These are phyloP conservation scores for Eimeria acervulina DNA, from an alignment of 169 alveolate genomes.

Conservation along the genomic window DNA sequence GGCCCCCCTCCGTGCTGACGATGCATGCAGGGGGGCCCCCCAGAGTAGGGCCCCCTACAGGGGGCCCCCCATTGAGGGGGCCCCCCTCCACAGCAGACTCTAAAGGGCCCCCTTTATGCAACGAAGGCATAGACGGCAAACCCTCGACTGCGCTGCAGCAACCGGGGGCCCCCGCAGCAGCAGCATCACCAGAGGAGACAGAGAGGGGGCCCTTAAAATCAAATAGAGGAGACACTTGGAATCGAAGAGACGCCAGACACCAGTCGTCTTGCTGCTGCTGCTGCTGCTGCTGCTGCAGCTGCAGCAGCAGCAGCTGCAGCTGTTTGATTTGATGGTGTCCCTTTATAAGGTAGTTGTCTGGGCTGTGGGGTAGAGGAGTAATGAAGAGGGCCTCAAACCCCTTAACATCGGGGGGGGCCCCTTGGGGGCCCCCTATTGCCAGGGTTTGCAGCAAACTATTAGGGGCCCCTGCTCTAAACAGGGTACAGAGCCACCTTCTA, in stretches of 20 bases:
- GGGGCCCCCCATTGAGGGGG: too few species aligned
- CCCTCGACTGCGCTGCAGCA: background rate
- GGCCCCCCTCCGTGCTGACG: background rate
- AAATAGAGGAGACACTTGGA: background rate
- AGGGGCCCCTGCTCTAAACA: background rate
- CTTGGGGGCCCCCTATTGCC: background rate
- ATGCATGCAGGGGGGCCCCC: conserved; percentile 9
- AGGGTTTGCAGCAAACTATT: background rate
- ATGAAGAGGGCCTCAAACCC: conserved; percentile 43
- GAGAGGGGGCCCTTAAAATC: background rate
- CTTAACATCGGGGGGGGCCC: background rate
- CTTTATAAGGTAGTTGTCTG: background rate
- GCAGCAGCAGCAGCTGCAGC: background rate
- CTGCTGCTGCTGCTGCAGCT: background rate
- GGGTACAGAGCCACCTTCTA: background rate
- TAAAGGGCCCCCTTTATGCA: too few species aligned
- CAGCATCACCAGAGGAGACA: background rate
- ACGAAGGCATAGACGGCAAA: too few species aligned
- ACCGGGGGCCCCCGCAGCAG: conserved; percentile 17
- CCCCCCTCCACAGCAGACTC: too few species aligned
- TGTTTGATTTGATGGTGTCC: background rate
- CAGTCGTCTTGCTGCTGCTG: conserved; percentile 25
- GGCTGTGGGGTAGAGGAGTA: background rate
- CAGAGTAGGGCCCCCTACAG: background rate
- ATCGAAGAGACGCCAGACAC: conserved; percentile 31